A percentile compares a stretch with the other conserved stretches of the same genome.
Conservation (phyloP, 257 asterid genomes). For the Nicotiana undulata region DNA sequence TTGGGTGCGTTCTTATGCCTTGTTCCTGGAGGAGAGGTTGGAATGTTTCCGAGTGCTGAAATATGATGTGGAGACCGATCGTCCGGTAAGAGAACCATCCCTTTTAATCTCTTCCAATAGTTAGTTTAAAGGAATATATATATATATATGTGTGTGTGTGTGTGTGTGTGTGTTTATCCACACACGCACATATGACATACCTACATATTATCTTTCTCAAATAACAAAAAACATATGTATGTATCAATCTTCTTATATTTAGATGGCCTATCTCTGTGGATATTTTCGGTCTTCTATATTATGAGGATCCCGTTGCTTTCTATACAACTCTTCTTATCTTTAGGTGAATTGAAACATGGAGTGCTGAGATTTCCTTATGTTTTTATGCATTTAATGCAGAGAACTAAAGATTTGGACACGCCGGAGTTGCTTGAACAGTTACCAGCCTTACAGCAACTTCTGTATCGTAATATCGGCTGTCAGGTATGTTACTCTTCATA, state of each 20-base stretch:
- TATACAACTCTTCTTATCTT: background rate
- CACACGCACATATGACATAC: too few relatives aligned
- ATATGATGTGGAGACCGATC: constrained; percentile 81
- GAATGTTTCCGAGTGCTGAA: constrained; percentile 84
- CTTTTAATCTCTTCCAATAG: background rate
- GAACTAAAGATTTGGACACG: constrained; percentile 83
- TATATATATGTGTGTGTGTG: too few relatives aligned
- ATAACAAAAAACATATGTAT: too few relatives aligned
- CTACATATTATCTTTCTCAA: too few relatives aligned
- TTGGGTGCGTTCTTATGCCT: constrained; percentile 89
- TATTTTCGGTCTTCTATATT: background rate
- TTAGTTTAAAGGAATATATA: background rate
- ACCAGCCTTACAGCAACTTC: constrained; percentile 82
- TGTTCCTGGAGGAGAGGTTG: constrained; percentile 93
- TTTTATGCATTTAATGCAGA: constrained; percentile 33
- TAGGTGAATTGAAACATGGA: background rate
- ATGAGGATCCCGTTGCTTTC: background rate
- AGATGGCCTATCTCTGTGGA: background rate
- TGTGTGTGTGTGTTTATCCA: too few relatives aligned
- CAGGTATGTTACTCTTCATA: constrained; percentile 39
- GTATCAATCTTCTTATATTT: background rate
- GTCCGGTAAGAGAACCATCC: constrained; percentile 33
- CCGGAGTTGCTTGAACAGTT: constrained; percentile 68
- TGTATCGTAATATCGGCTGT: constrained; percentile 78
- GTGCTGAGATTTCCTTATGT: background rate